These are phyloP conservation scores for Kuraishia floccosa DNA, from an alignment of 805 yeast species.

Conservation along the genomic window DNA sequence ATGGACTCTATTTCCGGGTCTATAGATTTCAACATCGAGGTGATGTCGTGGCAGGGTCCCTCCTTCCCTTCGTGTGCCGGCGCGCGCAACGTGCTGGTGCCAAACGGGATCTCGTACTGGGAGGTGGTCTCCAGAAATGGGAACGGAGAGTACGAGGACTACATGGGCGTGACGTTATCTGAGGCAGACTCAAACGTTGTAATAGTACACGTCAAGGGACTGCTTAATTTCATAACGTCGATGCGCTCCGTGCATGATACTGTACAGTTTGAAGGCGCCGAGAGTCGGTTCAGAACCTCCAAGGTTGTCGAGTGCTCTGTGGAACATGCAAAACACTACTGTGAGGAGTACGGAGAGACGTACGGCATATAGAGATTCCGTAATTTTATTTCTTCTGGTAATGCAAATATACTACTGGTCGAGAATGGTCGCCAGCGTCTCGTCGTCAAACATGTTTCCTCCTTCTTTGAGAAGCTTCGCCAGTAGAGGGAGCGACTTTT, in stretches of 20 bases:
- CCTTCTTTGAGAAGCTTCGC: constrained; percentile 52
- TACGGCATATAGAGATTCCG: no score
- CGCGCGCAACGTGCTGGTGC: constrained; percentile 26
- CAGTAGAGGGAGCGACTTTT: constrained; percentile 39
- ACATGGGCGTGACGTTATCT: constrained; percentile 22
- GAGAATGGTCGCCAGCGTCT: constrained; percentile 20
- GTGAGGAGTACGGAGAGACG: constrained; percentile 16
- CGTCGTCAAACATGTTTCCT: constrained; percentile 46
- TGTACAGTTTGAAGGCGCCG: neutral
- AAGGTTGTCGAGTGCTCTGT: constrained; percentile 20
- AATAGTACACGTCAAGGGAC: constrained; percentile 20
- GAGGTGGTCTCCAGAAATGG: constrained; percentile 1
- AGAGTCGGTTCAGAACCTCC: constrained; percentile 7
- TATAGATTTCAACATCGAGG: constrained; percentile 23
- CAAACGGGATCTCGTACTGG: constrained; percentile 36
- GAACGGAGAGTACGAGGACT: constrained; percentile 9
- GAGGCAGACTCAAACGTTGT: constrained; percentile 25
- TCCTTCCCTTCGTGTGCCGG: constrained; percentile 11
- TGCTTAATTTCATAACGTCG: constrained; percentile 11
- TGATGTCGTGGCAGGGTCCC: constrained; percentile 16
- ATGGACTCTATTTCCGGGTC: constrained; percentile 16
- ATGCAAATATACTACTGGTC: neutral
- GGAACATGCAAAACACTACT: constrained; percentile 14
- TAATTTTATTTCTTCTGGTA: neutral
- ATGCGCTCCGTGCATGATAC: constrained; percentile 6